Percentiles rank a stretch among this genome's conserved stretches.
Conservation (phyloP, 352 stramenopile species). For the Globisporangium canariense region DNA sequence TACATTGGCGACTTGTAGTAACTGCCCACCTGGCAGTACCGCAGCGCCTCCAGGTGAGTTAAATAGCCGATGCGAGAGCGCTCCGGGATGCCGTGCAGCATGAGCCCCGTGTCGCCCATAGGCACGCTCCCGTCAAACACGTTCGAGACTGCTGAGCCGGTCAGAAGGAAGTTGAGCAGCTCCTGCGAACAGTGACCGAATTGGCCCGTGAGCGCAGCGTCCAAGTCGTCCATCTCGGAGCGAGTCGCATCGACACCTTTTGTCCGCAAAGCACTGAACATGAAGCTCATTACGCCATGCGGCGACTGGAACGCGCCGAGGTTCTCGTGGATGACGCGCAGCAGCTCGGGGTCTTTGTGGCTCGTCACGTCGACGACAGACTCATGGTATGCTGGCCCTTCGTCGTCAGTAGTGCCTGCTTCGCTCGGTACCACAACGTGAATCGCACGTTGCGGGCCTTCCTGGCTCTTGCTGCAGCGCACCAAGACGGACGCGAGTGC, state of each 20-base stretch:
- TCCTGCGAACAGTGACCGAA: conserved; percentile 86
- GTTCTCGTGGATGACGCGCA: conserved; percentile 9
- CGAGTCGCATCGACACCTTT: conserved; percentile 39
- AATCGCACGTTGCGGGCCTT: conserved; percentile 10
- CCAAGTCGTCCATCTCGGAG: conserved; percentile 74
- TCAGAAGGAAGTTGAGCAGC: conserved; percentile 84
- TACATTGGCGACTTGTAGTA: conserved; percentile 89
- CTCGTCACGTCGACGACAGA: conserved; percentile 9
- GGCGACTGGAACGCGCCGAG: conserved; percentile 30
- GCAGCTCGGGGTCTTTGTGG: conserved; percentile 9
- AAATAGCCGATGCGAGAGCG: conserved; percentile 80
- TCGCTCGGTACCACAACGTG: conserved; percentile 23
- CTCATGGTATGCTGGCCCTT: conserved; percentile 15
- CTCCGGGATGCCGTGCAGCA: conserved; percentile 54
- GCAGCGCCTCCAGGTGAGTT: conserved; percentile 85
- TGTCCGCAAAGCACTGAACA: conserved; percentile 65
- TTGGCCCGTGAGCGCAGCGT: conserved; percentile 50
- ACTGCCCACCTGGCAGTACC: conserved; percentile 89
- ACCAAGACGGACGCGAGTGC: conserved; percentile 33
- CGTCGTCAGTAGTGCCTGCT: background rate
- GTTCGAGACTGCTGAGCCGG: conserved; percentile 71
- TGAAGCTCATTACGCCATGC: conserved; percentile 68
- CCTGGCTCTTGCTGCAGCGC: conserved; percentile 21
- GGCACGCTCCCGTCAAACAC: conserved; percentile 80
- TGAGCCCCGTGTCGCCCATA: conserved; percentile 74